Evolutionary conservation across 768 basidiomycete genomes (phyloP), one percentile per base, ranked within the genome.

Genomic region (Hypsizygus marmoreus): DNA sequence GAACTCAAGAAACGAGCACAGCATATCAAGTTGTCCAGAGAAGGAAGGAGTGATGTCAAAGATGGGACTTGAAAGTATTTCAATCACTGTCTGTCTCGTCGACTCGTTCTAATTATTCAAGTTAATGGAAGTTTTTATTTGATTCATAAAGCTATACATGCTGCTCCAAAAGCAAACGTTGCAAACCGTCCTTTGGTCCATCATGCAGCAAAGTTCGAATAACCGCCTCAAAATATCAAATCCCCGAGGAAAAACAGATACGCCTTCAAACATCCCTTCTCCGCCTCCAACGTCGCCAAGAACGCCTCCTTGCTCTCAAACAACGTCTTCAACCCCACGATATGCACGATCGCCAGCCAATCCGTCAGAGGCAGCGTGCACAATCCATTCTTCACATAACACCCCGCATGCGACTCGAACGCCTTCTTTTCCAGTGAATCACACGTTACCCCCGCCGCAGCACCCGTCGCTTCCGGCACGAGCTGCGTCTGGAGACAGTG

Each of bases 1-100:
- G 74, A 73, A 45, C 73, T 87, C 47, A 67, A 72, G 24, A 69
- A 72, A 48, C 72, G 75, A 3, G 81, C 80, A 12, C 63, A 57
- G 45, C 73, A 75, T 42, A 65, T 70, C 25, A 60, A 48, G 38
- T 50, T 16, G 47, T 20, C 28, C 2, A 29, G 36, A 4, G 16
- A 23, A 9, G 24, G 23, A 29, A 20, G 17, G 8, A 19, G 26
- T 10, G 16, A 40, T 45, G 7, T 36, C 7, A 29, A 30, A n/a
- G 9, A 38, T 10, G 33, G 38, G 36, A 34, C 20, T 12, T 19
- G 20, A 24, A 10, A 20, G 7, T 16, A n/a, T n/a, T n/a, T n/a
- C n/a, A n/a, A n/a, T n/a, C n/a, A n/a, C n/a, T n/a, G n/a, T n/a
- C n/a, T n/a, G n/a, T n/a, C n/a, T n/a, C n/a, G n/a, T n/a, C n/a